phyloP scores from a whole-genome alignment of 2,329 filamentous ascomycete species.

The Aspergillus viridinutans region DNA sequence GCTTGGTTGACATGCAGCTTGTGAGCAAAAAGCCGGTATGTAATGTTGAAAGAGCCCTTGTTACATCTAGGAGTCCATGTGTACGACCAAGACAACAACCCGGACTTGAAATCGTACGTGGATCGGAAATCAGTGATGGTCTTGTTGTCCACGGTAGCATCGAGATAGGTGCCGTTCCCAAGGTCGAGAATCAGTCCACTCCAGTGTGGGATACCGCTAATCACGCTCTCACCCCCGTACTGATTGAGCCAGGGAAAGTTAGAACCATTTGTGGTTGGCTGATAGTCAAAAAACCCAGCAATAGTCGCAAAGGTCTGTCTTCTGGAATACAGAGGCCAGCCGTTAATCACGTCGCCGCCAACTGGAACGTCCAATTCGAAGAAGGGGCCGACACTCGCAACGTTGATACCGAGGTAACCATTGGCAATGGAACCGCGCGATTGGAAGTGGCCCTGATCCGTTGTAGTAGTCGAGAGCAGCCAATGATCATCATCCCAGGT shows the following conservation, averaged over 20 bases:
- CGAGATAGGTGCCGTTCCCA: slow-evolving; percentile 51
- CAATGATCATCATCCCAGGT: slow-evolving; percentile 58
- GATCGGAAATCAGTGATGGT: slow-evolving; percentile 60
- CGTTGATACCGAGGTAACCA: slow-evolving; percentile 61
- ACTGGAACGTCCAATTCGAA: slow-evolving; percentile 54
- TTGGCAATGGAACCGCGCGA: slow-evolving; percentile 59
- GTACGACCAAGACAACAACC: slow-evolving; percentile 61
- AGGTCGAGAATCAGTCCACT: slow-evolving; percentile 56
- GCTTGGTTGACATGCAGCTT: slow-evolving; percentile 61
- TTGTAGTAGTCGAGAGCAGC: slow-evolving; percentile 49
- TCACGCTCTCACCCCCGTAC: slow-evolving; percentile 66
- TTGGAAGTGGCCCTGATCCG: slow-evolving; percentile 58
- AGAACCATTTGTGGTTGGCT: slow-evolving; percentile 54
- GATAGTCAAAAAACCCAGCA: slow-evolving; percentile 62
- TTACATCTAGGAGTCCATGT: slow-evolving; percentile 57
- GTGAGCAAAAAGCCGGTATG: slow-evolving; percentile 64
- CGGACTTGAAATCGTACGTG: slow-evolving; percentile 60
- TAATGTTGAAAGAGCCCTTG: slow-evolving; percentile 52
- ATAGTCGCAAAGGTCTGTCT: slow-evolving; percentile 65
- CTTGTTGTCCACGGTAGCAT: slow-evolving; percentile 56
- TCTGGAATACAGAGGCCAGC: slow-evolving; percentile 63
- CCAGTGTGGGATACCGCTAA: slow-evolving; percentile 68
- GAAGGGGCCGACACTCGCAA: slow-evolving; percentile 60
- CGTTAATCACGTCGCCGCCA: slow-evolving; percentile 54
- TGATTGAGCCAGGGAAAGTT: slow-evolving; percentile 67